A percentile compares a stretch with the other conserved stretches of the same genome.
These are phyloP conservation scores for Entamoeba dispar DNA, from an alignment of 208 protist species.

Conservation along the genomic window DNA sequence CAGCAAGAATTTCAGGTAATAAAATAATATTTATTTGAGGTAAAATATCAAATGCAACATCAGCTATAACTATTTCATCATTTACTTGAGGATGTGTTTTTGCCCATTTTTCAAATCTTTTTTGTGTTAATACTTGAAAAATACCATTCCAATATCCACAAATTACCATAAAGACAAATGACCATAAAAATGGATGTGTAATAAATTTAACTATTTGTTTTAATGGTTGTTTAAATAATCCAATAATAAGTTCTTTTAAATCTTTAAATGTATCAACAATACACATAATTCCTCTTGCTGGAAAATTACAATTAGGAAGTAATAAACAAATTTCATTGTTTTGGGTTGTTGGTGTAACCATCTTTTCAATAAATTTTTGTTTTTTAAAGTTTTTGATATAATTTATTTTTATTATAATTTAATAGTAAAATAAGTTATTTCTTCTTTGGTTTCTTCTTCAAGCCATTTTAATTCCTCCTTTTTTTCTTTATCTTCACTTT, in stretches of 20 bases:
- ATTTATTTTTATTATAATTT: too few relatives aligned
- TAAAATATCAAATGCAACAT: not conserved
- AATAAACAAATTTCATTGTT: not conserved
- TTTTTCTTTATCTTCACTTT: too few relatives aligned
- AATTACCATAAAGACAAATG: not conserved
- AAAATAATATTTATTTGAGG: not conserved
- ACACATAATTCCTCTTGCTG: not conserved
- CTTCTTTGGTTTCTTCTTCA: too few relatives aligned
- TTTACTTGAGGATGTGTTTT: not conserved
- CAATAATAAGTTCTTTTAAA: not conserved
- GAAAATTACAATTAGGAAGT: not conserved
- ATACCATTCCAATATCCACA: not conserved
- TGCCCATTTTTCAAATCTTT: not conserved
- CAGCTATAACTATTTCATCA: not conserved
- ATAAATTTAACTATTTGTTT: not conserved
- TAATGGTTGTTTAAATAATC: not conserved
- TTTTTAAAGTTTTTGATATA: too few relatives aligned
- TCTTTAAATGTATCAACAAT: not conserved
- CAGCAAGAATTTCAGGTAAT: not conserved
- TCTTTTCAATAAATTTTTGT: too few relatives aligned
- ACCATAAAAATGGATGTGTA: not conserved
- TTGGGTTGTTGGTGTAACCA: too few relatives aligned
- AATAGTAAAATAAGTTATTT: too few relatives aligned
- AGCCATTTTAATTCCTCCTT: too few relatives aligned
- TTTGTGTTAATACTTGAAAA: not conserved